Conservation (phyloP, 2,329 filamentous ascomycete species). For the Aureobasidium vineae region DNA sequence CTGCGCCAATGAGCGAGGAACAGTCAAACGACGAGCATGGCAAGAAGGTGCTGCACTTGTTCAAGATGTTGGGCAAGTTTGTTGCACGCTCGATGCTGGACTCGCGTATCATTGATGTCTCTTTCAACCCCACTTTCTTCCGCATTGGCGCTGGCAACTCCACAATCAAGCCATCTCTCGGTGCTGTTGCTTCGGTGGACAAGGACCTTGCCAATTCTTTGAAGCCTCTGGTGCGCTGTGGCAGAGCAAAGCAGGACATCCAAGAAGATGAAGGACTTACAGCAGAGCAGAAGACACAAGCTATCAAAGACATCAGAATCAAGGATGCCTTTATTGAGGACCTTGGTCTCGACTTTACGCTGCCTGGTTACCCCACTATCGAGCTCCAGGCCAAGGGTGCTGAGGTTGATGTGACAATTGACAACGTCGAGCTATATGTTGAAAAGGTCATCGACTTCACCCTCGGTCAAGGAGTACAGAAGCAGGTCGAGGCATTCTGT, state of each 20-base stretch:
- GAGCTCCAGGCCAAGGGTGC: slow-evolving; percentile 75
- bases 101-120: slow-evolving; percentile 94
- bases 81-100: slow-evolving; percentile 98
- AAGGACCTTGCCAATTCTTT: slow-evolving; percentile 80
- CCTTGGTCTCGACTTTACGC: slow-evolving; percentile 86
- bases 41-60: slow-evolving; percentile 83
- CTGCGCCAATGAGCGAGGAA: slow-evolving; percentile 80
- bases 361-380: slow-evolving; percentile 86
- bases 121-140: slow-evolving; percentile 98
- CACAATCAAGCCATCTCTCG: slow-evolving; percentile 76
- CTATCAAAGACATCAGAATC: slow-evolving; percentile 67
- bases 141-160: slow-evolving; percentile 72
- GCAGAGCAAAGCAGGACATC: slow-evolving; percentile 75
- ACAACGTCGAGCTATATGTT: slow-evolving; percentile 87
- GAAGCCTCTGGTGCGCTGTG: slow-evolving; percentile 83
- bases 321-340: slow-evolving; percentile 81
- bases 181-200: slow-evolving; percentile 86
- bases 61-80: slow-evolving; percentile 94
- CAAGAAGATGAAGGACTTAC: slow-evolving; percentile 68
- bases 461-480: slow-evolving; percentile 79
- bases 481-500: slow-evolving; percentile 88
- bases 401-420: slow-evolving; percentile 74
- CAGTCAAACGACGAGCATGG: slow-evolving; percentile 72
- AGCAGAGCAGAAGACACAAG: slow-evolving; percentile 66
- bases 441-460: slow-evolving; percentile 91